Base-by-base conservation (phyloP, 2,329 filamentous ascomycete species). In the Aspergillus unguis region DNA sequence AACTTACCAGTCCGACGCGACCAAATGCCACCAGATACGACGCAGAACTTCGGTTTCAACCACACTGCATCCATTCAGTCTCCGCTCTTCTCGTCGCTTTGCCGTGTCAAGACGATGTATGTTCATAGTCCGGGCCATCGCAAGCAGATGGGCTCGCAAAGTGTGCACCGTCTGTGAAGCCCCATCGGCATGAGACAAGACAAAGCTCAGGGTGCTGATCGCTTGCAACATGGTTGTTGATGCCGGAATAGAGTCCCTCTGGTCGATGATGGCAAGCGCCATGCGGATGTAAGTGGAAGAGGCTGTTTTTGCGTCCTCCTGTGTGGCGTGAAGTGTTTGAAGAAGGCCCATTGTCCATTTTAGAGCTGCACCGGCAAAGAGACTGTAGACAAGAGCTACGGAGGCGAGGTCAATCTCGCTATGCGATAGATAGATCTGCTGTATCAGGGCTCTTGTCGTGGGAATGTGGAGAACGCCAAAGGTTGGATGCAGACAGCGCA, bases 11-110 rank as follows among this genome's bases (percentile, higher is more conserved):
- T 64, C 62, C n/a, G 60, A 58, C 23, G 61, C 56, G 4, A 63
- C 56, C 59, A 63, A 59, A 11, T 52, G 45, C 62, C 63, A 65
- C 62, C 62, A 65, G 7, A 57, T 32, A 1, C 62, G 58, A 38
- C 62, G 55, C 11, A 60, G 55, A 6, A 64, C 53, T 42, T 65
- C 63, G 26, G 63, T 11, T 8, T 65, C 58, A 5, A 64, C 55
- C 36, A 55, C 42, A 28, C 60, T 31, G 26, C 46, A 63, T 17
- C 59, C 58, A 3, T 60, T 60, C 0, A 55, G 2, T 10, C 45
- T 47, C 26, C 52, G 27, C 27, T 53, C 31, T 10, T 48, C 45
- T 1, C 28, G 33, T 1, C 32, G 35, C 11, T 41, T 52, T 2
- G 45, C 28, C 0, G 45, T 42, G 26, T 55, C 52, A 6, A 55